A percentile compares a stretch with the other conserved stretches of the same genome.
phyloP scores from a whole-genome alignment of 2,329 filamentous ascomycete species.

The Xylaria sp. region DNA sequence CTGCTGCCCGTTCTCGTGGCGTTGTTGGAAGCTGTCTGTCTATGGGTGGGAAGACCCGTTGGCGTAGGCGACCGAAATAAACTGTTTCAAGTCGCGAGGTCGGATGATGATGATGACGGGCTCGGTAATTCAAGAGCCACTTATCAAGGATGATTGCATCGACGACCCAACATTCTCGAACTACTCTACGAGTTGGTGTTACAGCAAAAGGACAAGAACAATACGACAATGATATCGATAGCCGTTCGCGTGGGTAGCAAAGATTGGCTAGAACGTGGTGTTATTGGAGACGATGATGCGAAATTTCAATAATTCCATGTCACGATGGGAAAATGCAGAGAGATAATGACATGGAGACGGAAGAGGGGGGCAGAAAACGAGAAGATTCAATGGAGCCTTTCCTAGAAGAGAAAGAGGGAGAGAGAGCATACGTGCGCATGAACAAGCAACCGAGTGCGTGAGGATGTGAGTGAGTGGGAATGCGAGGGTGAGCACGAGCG shows the following conservation, averaged over 20 bases:
- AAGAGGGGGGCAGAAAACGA: not conserved
- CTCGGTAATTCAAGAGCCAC: constrained; percentile 28
- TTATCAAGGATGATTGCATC: constrained; percentile 32
- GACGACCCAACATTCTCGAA: constrained; percentile 37
- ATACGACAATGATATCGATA: constrained; percentile 1
- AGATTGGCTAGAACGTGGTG: constrained; percentile 19
- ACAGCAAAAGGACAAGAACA: constrained; percentile 22
- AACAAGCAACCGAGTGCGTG: not conserved
- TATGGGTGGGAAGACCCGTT: constrained; percentile 31
- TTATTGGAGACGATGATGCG: constrained; percentile 11
- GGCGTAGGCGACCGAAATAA: constrained; percentile 28
- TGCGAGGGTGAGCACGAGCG: constrained; percentile 7
- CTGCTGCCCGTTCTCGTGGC: not conserved
- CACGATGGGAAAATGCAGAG: constrained; percentile 20
- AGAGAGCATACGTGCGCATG: not conserved
- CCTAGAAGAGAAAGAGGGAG: constrained; percentile 6
- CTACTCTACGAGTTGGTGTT: constrained; percentile 42
- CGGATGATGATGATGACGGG: constrained; percentile 23
- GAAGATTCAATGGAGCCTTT: not conserved
- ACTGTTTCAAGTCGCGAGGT: constrained; percentile 35
- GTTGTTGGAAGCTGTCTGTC: constrained; percentile 11
- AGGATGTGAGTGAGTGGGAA: constrained; percentile 8
- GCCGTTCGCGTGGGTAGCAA: constrained; percentile 9
- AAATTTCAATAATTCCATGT: constrained; percentile 15
- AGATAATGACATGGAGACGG: not conserved